Base-by-base conservation (phyloP, 345 rosid genomes). In the Brassica rapa region DNA sequence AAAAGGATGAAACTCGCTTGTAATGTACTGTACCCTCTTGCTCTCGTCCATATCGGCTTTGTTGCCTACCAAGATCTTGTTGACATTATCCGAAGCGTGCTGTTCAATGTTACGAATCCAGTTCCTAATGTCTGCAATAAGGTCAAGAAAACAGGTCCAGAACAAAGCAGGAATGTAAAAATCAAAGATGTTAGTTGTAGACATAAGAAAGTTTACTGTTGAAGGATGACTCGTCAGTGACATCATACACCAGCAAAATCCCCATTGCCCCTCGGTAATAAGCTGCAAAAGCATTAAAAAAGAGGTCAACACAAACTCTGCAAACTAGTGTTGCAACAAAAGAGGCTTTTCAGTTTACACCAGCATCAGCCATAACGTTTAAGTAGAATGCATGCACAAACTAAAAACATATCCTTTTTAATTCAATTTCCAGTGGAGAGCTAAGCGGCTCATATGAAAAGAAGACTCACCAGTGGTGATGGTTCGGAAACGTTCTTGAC, bases 101-200 rank as follows among this genome's bases (percentile, higher is more conserved):
- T 95, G 98, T 82, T 95, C 98, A 69, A 95, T 95, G 81, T 95
- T 95, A 83, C 98, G 97, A 82, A 95, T 95, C 99, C 99, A 95
- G 84, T 93, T 95, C 85, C 93, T 86, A 72, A 93, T 95, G 80
- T 95, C 99, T 95, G 96, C 80, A 86, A 81, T 35, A 68, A 57
- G 24, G 62, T 56, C 14, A 73, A 80, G 49, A 79, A 32, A 83
- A 61, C 30, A 68, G n/a, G 65, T 64, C 46, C 19, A 70, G 51
- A 76, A 81, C 70, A 70, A 49, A n/a, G 30, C 53, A 70, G 35
- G 67, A 62, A 27, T 24, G 12, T 66, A 63, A 53, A 35, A 4
- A 62, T 60, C 53, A 69, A 39, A 53, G 15, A 49, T 46, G 61
- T 27, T 12, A 51, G 30, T 32, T n/a, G 57, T 57, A 70, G 65